phyloP scores from a whole-genome alignment of 257 asterid species.

The Solanum megistacrolobum region DNA sequence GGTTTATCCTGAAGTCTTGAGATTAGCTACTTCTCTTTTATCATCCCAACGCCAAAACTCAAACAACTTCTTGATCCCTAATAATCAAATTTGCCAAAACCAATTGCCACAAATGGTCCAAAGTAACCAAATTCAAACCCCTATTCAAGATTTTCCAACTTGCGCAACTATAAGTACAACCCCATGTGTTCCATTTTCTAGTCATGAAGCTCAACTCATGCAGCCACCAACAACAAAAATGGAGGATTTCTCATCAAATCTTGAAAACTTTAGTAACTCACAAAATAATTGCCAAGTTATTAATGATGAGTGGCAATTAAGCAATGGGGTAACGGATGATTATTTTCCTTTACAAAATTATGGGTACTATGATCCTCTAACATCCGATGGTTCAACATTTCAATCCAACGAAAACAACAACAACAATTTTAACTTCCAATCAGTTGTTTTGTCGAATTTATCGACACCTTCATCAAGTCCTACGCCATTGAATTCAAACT shows the following conservation, averaged over 20 bases:
- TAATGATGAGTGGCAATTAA: conserved; percentile 35
- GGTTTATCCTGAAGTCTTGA: conserved; percentile 45
- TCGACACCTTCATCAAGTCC: conserved; percentile 74
- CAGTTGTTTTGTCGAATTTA: conserved; percentile 40
- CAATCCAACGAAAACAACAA: conserved; percentile 30
- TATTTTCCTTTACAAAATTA: conserved; percentile 21
- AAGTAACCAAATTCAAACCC: conserved; percentile 21
- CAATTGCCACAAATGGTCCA: conserved; percentile 20
- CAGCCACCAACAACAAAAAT: conserved; percentile 25
- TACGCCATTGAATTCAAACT: conserved; percentile 34
- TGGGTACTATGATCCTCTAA: conserved; percentile 25
- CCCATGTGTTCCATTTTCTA: conserved; percentile 1
- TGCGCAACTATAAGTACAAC: neutral
- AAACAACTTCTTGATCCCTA: conserved; percentile 15
- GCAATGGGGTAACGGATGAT: conserved; percentile 17
- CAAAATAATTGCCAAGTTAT: conserved; percentile 15
- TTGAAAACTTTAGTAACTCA: conserved; percentile 11
- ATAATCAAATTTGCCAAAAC: conserved; percentile 10
- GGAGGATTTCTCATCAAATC: conserved; percentile 10
- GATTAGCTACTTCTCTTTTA: conserved; percentile 42
- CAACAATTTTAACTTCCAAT: conserved; percentile 39
- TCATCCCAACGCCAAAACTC: conserved; percentile 28
- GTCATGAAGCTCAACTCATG: conserved; percentile 21
- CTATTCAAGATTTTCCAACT: conserved; percentile 17
- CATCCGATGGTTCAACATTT: conserved; percentile 40